Conservation (phyloP, 305 asterid genomes). For the Fraxinus platypoda region DNA sequence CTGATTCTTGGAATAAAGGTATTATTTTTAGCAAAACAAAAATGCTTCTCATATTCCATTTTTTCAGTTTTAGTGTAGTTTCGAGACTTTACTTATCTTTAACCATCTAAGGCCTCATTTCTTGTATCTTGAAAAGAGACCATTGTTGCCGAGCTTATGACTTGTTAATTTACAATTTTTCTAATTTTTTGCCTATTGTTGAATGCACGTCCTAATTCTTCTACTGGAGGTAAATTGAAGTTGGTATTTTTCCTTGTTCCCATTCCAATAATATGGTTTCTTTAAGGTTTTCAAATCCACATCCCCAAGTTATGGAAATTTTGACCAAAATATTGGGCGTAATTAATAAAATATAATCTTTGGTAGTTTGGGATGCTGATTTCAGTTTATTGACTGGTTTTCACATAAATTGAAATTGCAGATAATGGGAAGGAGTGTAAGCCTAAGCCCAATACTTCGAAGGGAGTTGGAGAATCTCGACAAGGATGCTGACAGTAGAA, state of each 20-base stretch:
- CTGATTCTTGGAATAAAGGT: slow-evolving; percentile 19
- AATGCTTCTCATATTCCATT: background rate
- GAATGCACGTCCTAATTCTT: background rate
- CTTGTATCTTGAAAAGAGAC: background rate
- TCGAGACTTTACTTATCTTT: background rate
- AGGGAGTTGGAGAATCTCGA: slow-evolving; percentile 90
- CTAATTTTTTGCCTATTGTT: background rate
- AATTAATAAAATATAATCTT: background rate
- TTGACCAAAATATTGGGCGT: background rate
- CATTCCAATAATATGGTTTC: background rate
- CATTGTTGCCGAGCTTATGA: background rate
- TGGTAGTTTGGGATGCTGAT: background rate
- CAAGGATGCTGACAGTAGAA: slow-evolving; percentile 90
- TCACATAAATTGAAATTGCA: background rate
- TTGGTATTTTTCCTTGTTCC: background rate
- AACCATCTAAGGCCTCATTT: background rate
- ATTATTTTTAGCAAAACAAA: background rate
- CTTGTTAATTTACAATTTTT: background rate
- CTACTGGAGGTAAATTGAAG: background rate
- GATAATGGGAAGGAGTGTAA: slow-evolving; percentile 66
- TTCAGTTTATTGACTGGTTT: background rate
- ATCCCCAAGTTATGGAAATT: background rate
- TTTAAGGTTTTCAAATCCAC: background rate
- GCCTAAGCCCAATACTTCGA: slow-evolving; percentile 68
- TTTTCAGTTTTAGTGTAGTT: slow-evolving; percentile 8